Percentiles rank a stretch among this genome's conserved stretches.
phyloP scores from a whole-genome alignment of 2,329 filamentous ascomycete species.

The Calonectria henricotiae region DNA sequence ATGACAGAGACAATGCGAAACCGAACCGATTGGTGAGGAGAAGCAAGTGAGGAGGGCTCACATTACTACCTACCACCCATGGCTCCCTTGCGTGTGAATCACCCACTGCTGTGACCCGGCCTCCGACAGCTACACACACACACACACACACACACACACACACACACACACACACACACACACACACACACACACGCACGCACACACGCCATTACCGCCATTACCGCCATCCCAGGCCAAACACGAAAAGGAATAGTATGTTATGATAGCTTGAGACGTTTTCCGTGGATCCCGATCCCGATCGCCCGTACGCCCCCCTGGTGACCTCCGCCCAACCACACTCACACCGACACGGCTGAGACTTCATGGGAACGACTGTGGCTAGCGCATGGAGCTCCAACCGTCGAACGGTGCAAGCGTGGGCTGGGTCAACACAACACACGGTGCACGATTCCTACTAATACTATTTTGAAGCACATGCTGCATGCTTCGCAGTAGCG shows the following conservation, averaged over 20 bases:
- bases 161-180: not conserved
- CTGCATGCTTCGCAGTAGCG: conserved; percentile 3
- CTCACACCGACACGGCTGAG: not conserved
- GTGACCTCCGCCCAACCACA: not conserved
- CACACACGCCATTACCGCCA: not conserved
- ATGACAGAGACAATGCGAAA: conserved; percentile 4
- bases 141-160: no score
- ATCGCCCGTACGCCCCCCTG: conserved; percentile 5
- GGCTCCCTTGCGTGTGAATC: not conserved
- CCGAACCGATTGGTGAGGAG: not conserved
- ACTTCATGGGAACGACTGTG: not conserved
- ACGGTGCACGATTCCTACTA: not conserved
- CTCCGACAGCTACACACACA: not conserved
- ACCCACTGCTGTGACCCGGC: conserved; percentile 3
- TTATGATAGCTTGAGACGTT: not conserved
- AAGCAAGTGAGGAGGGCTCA: conserved; percentile 6
- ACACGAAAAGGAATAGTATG: conserved; percentile 3
- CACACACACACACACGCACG: not conserved
- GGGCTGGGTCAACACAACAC: not conserved
- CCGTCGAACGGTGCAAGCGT: not conserved
- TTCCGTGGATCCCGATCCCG: conserved; percentile 16
- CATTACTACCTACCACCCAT: conserved; percentile 8
- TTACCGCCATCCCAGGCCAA: not conserved
- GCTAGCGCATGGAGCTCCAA: not conserved
- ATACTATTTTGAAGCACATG: not conserved